Base-by-base conservation (phyloP, 306 rosid genomes). In the Medicago truncatula region DNA sequence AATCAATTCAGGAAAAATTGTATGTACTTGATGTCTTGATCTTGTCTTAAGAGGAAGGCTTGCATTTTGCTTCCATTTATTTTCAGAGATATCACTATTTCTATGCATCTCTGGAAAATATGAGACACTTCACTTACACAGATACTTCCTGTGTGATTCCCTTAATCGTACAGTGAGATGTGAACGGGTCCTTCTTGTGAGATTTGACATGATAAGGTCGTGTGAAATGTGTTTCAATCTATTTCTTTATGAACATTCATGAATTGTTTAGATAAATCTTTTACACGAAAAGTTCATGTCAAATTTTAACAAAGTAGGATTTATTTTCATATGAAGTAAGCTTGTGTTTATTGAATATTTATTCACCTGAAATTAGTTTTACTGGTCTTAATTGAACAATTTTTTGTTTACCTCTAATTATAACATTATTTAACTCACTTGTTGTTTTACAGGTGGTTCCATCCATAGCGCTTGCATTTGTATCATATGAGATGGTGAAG, bases 381-480 rank as follows among this genome's bases (percentile, higher is more conserved):
- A 28, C 39, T 49, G 9, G 20, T 76, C 31, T 28, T 28, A 28
- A 16, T 64, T 58, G 12, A 44, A 9, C 59, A 44, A 43, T 74
- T 17, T 17, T 73, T 64, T 58, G 31, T 9, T 66, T n/a, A n/a
- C 61, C 65, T 39, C 64, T 52, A 67, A 16, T 34, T 74, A 9
- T 9, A 44, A 9, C 69, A 52, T 72, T 75, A 36, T 71, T 65
- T 67, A 36, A 76, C 76, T 77, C 21, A 18, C 54, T 75, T 64
- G 36, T 56, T 78, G 67, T 83, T 65, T 74, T 84, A 77, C 93
- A 95, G 99, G 99, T 95, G 44, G 99, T 92, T 71, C 99, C 99
- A 63, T 95, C 99, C 7, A 95, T 95, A 80, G 96, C 99, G 40
- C 75, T 95, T 61, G 97, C 99, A 18, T 95, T 95, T 68, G 99